Conservation (phyloP, 495 filamentous ascomycete species). For the Tricharina praecox region DNA sequence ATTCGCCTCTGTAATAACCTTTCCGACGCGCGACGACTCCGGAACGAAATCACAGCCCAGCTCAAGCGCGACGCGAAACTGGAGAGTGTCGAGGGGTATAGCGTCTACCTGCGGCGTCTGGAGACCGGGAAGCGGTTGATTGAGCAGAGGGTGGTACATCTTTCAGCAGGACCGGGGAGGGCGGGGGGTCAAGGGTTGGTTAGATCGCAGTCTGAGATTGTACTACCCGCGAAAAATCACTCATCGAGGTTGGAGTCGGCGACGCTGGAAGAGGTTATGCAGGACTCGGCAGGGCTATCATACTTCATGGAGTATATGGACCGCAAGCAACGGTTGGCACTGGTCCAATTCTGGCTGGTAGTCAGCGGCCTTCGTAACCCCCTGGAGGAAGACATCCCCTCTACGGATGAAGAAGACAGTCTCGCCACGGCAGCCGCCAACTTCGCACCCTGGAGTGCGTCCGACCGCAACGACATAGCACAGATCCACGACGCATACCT, state of each 20-base stretch:
- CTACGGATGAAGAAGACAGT: constrained; percentile 44
- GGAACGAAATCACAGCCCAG: constrained; percentile 84
- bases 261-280: constrained; percentile 63
- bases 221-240: constrained; percentile 28
- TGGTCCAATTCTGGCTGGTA: constrained; percentile 97
- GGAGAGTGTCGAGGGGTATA: constrained; percentile 49
- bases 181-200: not conserved
- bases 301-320: constrained; percentile 99
- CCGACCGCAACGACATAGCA: constrained; percentile 70
- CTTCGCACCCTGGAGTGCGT: constrained; percentile 55
- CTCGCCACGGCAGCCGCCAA: constrained; percentile 38
- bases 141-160: constrained; percentile 72
- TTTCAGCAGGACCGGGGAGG: constrained; percentile 40
- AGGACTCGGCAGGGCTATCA: constrained; percentile 74
- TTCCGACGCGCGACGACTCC: constrained; percentile 82
- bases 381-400: constrained; percentile 60
- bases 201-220: constrained; percentile 21
- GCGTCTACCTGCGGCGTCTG: constrained; percentile 66
- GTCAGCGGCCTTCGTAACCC: constrained; percentile 96
- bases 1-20: constrained; percentile 78
- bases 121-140: constrained; percentile 81
- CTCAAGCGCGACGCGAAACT: constrained; percentile 68
- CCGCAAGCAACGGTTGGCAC: constrained; percentile 61
- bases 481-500: constrained; percentile 86
- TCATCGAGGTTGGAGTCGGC: constrained; percentile 47